Conservation (phyloP, 768 basidiomycete genomes). For the Megacollybia marginata region DNA sequence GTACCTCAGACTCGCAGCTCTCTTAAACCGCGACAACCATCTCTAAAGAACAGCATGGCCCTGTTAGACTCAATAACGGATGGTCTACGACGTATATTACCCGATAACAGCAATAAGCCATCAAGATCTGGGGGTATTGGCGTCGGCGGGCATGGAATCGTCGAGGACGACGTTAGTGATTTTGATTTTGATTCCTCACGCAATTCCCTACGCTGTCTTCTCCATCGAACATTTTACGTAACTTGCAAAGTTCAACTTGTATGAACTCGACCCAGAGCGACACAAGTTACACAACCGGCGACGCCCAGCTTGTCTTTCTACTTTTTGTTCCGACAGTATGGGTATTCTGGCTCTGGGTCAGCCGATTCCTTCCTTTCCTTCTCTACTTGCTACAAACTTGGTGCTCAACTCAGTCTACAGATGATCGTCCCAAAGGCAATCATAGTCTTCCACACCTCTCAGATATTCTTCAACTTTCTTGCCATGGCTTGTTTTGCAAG, state of each 20-base stretch:
- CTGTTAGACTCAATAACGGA: conserved; percentile 52
- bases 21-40: too few species aligned
- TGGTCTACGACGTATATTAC: conserved; percentile 36
- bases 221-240: not conserved
- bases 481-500: conserved; percentile 89
- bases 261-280: too few species aligned
- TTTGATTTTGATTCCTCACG: not conserved
- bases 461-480: conserved; percentile 91
- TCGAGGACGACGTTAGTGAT: conserved; percentile 69
- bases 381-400: conserved; percentile 3
- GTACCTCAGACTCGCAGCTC: too few species aligned
- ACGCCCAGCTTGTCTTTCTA: conserved; percentile 50
- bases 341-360: conserved; percentile 67
- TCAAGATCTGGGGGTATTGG: conserved; percentile 20
- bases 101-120: conserved; percentile 31
- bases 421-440: conserved; percentile 85
- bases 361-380: conserved; percentile 10
- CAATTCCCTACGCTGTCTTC: not conserved
- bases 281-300: conserved; percentile 11
- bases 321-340: conserved; percentile 60
- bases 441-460: conserved; percentile 67
- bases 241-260: not conserved
- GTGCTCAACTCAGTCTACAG: conserved; percentile 29
- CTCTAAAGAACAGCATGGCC: conserved; percentile 29
- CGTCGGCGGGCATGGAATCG: conserved; percentile 51